Base-by-base conservation (phyloP, 208 protist genomes). In the Porcisia deanei region DNA sequence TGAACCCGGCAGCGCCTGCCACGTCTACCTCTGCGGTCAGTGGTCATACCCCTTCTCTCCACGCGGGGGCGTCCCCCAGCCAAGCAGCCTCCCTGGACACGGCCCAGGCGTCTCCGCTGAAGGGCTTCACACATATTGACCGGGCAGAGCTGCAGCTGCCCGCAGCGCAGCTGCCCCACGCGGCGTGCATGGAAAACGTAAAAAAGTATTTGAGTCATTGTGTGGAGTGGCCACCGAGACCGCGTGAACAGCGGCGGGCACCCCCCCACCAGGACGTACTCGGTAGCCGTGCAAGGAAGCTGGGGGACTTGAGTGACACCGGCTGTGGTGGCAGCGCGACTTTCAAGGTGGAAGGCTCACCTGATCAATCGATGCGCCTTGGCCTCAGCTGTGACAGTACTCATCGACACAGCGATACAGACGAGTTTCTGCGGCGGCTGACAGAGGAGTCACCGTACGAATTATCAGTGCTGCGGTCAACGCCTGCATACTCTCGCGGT, bases 131-230 rank as follows among this genome's bases (percentile, higher is more conserved):
- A 58, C 64, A 64, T 16, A 3, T 55, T 9, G 63, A 77, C 39
- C 53, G 66, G 10, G 25, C 63, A 57, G 53, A 55, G 20, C 43
- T 30, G 30, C 69, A 57, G n/a, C 49, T 64, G 2, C 67, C 74
- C 39, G 57, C 71, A 2, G 58, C 81, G 39, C 71, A 67, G 39
- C 54, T 75, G 45, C 76, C 73, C 6, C 6, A 7, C 10, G 34
- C 81, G 4, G 79, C 82, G 4, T 86, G 82, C 69, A 41, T 72
- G 45, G 84, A 80, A 8, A 81, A 81, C 8, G 88, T 91, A 47
- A 81, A 81, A 64, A 57, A 53, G 39, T 89, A 86, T 73, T 66
- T 91, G 55, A 73, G 76, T 14, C 77, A 82, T 20, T 86, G 88
- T 73, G 75, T 88, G 25, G 75, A 76, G 25, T 89, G 85, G 85